These are phyloP conservation scores for Podila clonocystis DNA, from an alignment of 192 early-diverging fungal species.

Conservation along the genomic window DNA sequence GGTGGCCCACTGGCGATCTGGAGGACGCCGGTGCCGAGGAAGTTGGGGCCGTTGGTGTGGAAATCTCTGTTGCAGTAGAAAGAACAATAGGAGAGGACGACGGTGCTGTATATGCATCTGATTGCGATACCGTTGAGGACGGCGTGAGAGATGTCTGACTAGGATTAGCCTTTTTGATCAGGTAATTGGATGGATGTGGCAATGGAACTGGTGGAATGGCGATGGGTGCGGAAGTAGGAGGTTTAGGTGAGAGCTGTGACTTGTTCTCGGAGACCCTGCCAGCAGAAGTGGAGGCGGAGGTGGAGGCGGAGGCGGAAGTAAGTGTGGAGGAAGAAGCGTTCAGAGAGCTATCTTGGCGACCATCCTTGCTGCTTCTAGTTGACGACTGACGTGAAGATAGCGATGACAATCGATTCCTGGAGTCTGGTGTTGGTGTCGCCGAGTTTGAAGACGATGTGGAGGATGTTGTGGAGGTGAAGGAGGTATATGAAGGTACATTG, in stretches of 20 bases:
- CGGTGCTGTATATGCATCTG: not conserved
- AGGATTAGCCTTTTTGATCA: constrained; percentile 22
- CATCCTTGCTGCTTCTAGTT: not conserved
- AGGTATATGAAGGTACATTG: constrained; percentile 30
- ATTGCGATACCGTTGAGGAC: not conserved
- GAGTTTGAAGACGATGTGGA: constrained; percentile 24
- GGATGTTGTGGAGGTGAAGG: constrained; percentile 15
- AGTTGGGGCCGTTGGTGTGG: not conserved
- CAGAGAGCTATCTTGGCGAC: not conserved
- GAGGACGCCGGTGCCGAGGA: not conserved
- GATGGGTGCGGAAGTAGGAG: constrained; percentile 18
- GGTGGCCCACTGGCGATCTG: constrained; percentile 37
- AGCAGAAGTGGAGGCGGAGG: not conserved
- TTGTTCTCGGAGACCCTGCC: not conserved
- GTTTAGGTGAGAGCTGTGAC: not conserved
- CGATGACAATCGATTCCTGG: not conserved
- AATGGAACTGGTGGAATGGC: constrained; percentile 21
- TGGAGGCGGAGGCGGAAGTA: not conserved
- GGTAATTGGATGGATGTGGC: constrained; percentile 36
- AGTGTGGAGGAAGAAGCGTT: not conserved
- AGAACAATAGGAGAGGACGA: not conserved
- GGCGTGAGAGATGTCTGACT: not conserved
- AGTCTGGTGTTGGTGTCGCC: not conserved
- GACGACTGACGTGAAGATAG: not conserved
- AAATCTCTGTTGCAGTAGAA: not conserved